Conservation (phyloP, 2,329 filamentous ascomycete species). For the Thelonectria olida region DNA sequence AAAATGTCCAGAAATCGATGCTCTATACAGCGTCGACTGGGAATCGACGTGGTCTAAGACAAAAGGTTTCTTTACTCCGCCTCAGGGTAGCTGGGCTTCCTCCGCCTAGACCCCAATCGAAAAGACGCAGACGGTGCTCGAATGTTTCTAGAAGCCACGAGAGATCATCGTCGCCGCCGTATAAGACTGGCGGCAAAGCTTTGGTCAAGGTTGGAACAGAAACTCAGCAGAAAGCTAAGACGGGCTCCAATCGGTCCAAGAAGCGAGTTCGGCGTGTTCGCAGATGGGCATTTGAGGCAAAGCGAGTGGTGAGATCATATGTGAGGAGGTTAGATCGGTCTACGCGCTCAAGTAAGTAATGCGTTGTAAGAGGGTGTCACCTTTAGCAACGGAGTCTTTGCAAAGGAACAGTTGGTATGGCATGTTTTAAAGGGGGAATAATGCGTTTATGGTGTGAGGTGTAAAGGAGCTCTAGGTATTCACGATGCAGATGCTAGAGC, state of each 20-base stretch:
- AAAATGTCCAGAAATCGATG: neutral
- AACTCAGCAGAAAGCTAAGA: neutral
- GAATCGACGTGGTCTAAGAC: slow-evolving; percentile 30
- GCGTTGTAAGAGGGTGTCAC: neutral
- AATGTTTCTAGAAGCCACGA: slow-evolving; percentile 10
- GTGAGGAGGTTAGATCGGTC: slow-evolving; percentile 45
- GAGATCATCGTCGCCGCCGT: slow-evolving; percentile 8
- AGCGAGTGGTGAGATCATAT: slow-evolving; percentile 44
- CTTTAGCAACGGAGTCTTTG: neutral
- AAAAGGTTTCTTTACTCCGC: slow-evolving; percentile 45
- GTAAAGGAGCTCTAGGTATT: slow-evolving; percentile 12
- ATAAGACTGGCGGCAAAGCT: slow-evolving; percentile 10
- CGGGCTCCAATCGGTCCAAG: slow-evolving; percentile 25
- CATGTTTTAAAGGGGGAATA: neutral
- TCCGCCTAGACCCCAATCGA: slow-evolving; percentile 5
- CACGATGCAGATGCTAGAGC: slow-evolving; percentile 14
- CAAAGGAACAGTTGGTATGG: neutral
- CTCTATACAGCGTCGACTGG: neutral
- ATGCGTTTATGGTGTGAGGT: neutral
- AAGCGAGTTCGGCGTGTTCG: slow-evolving; percentile 41
- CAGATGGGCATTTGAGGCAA: slow-evolving; percentile 47
- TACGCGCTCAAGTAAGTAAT: slow-evolving; percentile 29
- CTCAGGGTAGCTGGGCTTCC: slow-evolving; percentile 33
- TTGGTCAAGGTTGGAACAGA: slow-evolving; percentile 15
- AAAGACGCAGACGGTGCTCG: slow-evolving; percentile 19